Base-by-base conservation (phyloP, 2,329 filamentous ascomycete genomes). In the Pezicula carpinea region DNA sequence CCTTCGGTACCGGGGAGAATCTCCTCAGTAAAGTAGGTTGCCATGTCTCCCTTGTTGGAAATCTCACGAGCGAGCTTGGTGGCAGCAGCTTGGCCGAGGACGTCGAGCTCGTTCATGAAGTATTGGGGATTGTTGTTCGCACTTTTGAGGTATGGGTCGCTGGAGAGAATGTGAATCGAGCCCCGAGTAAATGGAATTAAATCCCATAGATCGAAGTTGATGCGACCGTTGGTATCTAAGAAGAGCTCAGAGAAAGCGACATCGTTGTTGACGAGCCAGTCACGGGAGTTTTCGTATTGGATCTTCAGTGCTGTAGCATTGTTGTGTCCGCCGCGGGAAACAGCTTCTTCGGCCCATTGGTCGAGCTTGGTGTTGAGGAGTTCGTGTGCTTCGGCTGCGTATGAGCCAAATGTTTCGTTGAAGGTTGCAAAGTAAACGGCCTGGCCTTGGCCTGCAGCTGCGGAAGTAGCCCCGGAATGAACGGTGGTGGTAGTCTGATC, bases 151-250 rank as follows among this genome's bases (percentile, higher is more conserved):
- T 62, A 62, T 11, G 61, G 60, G 22, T 64, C 61, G 23, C 39
- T 50, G 46, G 44, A 35, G 7, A 57, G 42, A 19, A 59, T 55
- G 13, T 59, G 55, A 6, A 56, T 49, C 11, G 46, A 62, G 1
- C 60, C 60, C 5, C 62, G 56, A 2, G 62, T 58, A 44, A 64
- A 64, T 7, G 59, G 62, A 10, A 64, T 53, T 4, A 64, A 47
- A 29, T 60, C 50, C 61, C 61, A 63, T 2, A 63, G 15, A 33
- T 60, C 59, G 19, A 63, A 59, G 40, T 49, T 56, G 11, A 62
- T 56, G 1, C 51, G 43, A 3, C 54, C 56, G 8, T 42, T 39
- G 1, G 58, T 60, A 18, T 64, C 59, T 7, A 64, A 4, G 47
- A 64, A 63, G 2, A 63, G 51, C 36, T 64, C 61, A 0, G 51